Percentiles rank a stretch among this genome's conserved stretches.
Evolutionary conservation across 2,329 filamentous ascomycete genomes (phyloP).

Genomic region (Penicillium sp.): DNA sequence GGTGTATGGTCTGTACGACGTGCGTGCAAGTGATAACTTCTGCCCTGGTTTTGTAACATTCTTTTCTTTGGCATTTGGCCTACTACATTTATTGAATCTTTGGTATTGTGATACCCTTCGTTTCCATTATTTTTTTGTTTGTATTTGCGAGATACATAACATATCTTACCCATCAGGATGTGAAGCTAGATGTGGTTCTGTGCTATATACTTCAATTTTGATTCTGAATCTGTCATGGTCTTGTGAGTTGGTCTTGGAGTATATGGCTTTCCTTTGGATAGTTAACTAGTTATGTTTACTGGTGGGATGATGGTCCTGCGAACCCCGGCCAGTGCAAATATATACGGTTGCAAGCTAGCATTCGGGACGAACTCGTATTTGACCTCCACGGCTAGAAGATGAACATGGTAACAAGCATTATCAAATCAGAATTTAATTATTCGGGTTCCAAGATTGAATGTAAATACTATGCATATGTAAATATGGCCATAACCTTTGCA

Average conservation of each 20-base stretch:
- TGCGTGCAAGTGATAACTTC: slow-evolving; percentile 22
- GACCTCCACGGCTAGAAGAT: not conserved
- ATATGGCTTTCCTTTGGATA: not conserved
- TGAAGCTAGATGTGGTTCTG: not conserved
- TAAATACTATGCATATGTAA: too few relatives aligned
- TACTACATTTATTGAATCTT: not conserved
- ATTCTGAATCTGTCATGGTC: too few relatives aligned
- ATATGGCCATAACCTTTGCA: too few relatives aligned
- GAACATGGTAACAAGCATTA: not conserved
- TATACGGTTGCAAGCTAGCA: not conserved
- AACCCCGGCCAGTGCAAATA: not conserved
- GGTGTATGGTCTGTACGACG: slow-evolving; percentile 46
- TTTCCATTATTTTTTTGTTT: not conserved
- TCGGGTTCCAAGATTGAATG: too few relatives aligned
- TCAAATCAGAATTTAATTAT: too few relatives aligned
- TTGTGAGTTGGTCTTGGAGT: not conserved
- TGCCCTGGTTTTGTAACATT: not conserved
- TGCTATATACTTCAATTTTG: too few relatives aligned
- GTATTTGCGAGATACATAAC: not conserved
- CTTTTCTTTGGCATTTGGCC: not conserved
- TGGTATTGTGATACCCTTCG: not conserved
- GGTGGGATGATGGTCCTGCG: not conserved
- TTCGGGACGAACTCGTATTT: not conserved
- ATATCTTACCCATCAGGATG: not conserved
- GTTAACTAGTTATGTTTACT: not conserved